Percentiles rank a stretch among this genome's conserved stretches.
These are phyloP conservation scores for Neofusicoccum umdonicola DNA, from an alignment of 2,329 filamentous ascomycete species.

Conservation along the genomic window DNA sequence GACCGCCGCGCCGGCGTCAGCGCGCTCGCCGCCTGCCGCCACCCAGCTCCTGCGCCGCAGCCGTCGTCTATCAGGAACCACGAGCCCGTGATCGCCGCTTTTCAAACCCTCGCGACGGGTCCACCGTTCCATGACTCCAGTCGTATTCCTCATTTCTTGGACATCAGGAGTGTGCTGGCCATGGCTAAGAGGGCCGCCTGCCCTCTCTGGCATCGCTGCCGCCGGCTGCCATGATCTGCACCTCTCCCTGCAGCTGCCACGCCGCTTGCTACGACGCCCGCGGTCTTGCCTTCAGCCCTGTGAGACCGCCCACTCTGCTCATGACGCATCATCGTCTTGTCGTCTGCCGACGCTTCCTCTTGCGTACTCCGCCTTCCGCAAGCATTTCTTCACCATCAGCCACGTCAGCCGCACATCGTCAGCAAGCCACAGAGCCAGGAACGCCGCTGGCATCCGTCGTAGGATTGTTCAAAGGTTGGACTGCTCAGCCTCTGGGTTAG, in stretches of 20 bases:
- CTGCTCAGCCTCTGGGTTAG: neutral
- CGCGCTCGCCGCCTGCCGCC: neutral
- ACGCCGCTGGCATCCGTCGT: neutral
- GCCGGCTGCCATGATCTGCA: neutral
- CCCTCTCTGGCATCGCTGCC: neutral
- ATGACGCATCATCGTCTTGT: neutral
- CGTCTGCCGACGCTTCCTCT: neutral
- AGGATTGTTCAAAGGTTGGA: neutral
- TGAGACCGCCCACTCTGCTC: neutral
- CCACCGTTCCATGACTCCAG: neutral
- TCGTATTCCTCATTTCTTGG: slow-evolving; percentile 2
- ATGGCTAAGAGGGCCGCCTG: neutral
- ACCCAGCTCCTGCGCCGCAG: neutral
- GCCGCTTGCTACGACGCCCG: slow-evolving; percentile 9
- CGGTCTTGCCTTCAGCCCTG: slow-evolving; percentile 8
- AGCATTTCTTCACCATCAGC: neutral
- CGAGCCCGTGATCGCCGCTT: neutral
- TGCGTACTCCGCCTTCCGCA: neutral
- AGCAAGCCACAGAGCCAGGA: slow-evolving; percentile 3
- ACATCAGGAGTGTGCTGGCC: neutral
- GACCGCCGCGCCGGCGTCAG: neutral
- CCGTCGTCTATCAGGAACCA: neutral
- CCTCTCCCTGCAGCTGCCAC: neutral
- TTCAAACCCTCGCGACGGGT: neutral
- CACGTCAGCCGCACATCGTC: neutral